Base-by-base conservation (phyloP, 495 filamentous ascomycete genomes). In the Tuber aestivum region DNA sequence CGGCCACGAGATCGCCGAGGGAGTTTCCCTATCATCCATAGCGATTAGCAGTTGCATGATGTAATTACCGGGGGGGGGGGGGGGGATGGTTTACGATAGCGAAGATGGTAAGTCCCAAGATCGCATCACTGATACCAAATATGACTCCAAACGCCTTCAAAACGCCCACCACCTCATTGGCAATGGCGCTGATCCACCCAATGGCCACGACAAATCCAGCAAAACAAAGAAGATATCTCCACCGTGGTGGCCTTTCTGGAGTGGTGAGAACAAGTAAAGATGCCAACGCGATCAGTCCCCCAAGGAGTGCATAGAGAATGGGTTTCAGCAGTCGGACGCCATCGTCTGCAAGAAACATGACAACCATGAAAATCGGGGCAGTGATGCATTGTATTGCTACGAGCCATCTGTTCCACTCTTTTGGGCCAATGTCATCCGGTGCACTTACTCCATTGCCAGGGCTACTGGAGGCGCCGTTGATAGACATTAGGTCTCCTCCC, bases 111-210 rank as follows among this genome's bases (percentile, higher is more conserved):
- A 99, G 87, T 1, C 96, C 96, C 5, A 99, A 87, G 76, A 99
- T 94, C 12, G 96, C 97, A 86, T 99, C 95, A 40, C 92, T 95
- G 79, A 99, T 98, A 79, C 91, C 89, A 37, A 97, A 85, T 45
- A 99, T 94, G 16, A 98, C 93, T 6, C 96, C 96, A 32, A 99
- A 85, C 3, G 96, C 92, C 83, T 98, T 98, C 48, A 99, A 88
- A 35, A 97, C 92, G 56, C 93, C 94, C 10, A 99, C 96, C 23
- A 99, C 96, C 84, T 99, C 96, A 38, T 93, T 93, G 21, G 96
- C 96, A 70, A 99, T 93, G 20, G 94, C 97, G 35, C 92, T 93
- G 77, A 99, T 98, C 96, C 96, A 99, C 38, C 92, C 90, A 38
- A 98, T 94, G 73, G 89, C 88, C 74, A 99, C 95, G 14, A 91